Evolutionary conservation across 176 grass and related monocot genomes (phyloP).

Genomic region (Puccinellia tenuiflora): DNA sequence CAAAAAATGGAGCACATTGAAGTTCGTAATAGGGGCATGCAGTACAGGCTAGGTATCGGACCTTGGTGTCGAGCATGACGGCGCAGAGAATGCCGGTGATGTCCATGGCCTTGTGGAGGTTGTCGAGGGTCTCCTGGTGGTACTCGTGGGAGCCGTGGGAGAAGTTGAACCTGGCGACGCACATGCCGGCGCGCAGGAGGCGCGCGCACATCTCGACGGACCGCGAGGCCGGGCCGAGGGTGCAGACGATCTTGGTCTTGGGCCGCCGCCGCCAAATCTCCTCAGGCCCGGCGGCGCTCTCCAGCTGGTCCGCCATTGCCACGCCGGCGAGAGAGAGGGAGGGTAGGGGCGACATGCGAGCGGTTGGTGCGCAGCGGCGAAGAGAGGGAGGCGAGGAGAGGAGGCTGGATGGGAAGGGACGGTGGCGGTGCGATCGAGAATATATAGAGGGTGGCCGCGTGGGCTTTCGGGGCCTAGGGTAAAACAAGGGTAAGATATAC

Average conservation of each 20-base stretch:
- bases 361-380: background rate
- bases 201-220: conserved; percentile 78
- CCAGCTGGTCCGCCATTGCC: conserved; percentile 19
- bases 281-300: conserved; percentile 10
- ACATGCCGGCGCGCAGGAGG: conserved; percentile 80
- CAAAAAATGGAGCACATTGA: background rate
- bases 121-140: conserved; percentile 82
- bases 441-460: conserved; percentile 33
- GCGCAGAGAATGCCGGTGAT: conserved; percentile 76
- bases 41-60: background rate
- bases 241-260: conserved; percentile 93
- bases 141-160: conserved; percentile 87
- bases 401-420: conserved; percentile 5
- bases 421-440: background rate
- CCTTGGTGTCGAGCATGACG: conserved; percentile 95
- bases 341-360: background rate
- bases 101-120: conserved; percentile 72
- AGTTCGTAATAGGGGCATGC: background rate
- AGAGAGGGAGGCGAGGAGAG: background rate
- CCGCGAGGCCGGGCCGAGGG: conserved; percentile 75
- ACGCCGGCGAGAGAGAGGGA: background rate
- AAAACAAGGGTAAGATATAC: too few species aligned
- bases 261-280: conserved; percentile 39
- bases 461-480: too few species aligned
- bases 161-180: conserved; percentile 91